These are phyloP conservation scores for Rhinocladiella similis DNA, from an alignment of 2,329 filamentous ascomycete genomes.

Conservation along the genomic window DNA sequence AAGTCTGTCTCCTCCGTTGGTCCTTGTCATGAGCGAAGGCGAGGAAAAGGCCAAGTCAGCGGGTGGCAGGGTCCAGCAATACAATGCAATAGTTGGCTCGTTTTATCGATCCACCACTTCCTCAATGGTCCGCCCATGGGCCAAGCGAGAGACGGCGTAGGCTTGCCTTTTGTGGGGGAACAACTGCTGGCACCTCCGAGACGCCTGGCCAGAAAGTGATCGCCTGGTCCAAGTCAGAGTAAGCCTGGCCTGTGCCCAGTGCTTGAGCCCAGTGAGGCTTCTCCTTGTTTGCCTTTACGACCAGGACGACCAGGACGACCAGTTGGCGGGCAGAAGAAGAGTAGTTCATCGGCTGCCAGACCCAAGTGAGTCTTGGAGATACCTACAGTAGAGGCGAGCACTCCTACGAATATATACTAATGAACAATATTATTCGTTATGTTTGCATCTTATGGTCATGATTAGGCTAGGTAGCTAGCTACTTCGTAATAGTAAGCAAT, in stretches of 20 bases:
- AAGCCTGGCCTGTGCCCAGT: neutral
- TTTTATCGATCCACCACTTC: neutral
- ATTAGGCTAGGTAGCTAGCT: neutral
- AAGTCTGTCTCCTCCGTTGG: neutral
- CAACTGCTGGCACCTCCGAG: neutral
- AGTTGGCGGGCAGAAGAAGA: no score
- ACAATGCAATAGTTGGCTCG: neutral
- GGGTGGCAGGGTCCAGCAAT: neutral
- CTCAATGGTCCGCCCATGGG: neutral
- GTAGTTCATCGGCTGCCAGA: no score
- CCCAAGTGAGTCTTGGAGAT: no score
- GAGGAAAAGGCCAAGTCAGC: neutral
- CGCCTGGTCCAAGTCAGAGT: no score
- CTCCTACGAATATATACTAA: no score
- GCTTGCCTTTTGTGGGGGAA: neutral
- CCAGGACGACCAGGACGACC: no score
- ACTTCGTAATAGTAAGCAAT: neutral
- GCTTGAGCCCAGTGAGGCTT: no score
- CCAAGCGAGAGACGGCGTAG: neutral
- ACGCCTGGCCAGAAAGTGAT: neutral
- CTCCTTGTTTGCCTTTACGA: no score
- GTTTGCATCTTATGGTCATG: no score
- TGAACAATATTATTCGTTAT: no score
- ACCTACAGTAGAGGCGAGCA: no score
- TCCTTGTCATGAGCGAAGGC: neutral